Base-by-base conservation (phyloP, 176 grass and related monocot species). In the Oryza punctata region DNA sequence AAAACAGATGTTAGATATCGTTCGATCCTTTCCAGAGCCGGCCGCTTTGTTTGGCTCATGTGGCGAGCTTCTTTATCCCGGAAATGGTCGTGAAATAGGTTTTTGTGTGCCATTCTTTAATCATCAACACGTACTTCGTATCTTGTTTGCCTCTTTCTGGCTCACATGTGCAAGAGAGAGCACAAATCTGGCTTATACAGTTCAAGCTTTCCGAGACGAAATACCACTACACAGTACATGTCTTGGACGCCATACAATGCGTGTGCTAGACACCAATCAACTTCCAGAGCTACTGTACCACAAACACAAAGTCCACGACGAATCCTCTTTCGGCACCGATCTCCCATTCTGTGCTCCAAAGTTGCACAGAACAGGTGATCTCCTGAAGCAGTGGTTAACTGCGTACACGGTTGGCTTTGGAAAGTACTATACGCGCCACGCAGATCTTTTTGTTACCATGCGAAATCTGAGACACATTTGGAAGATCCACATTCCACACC, bases 301-400 rank as follows among this genome's bases (percentile, higher is more conserved):
- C 76, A 37, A 38, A 38, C 2, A 50, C 76, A 37, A 38, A 38
- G 37, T 38, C 7, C 7, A 38, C 37, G 37, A 84, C 43, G 75
- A 83, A 43, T 57, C 45, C 29, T 49, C 67, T 72, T 85, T 78
- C 32, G 67, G 33, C 59, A 37, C 81, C 83, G 26, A 86, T 82
- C 44, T 6, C 47, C 3, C 19, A 69, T 43, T 2, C 54, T 23
- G 21, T 61, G 21, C 66, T 81, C 72, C 83, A 73, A 82, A 78
- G 65, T 64, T 33, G 82, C 29, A 33, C 69, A 33, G 32, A 52
- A 24, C 57, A 61, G 9, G 57, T 61, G 21, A 8, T 60, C 54
- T 23, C 54, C 54, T 24, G 57, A 61, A 61, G 57, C n/a, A 61
- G 57, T 61, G 57, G 57, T 61, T 61, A 61, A 61, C 57, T 24